These are phyloP conservation scores for Raffaelea ambrosiae DNA, from an alignment of 2,329 filamentous ascomycete genomes.

Conservation along the genomic window DNA sequence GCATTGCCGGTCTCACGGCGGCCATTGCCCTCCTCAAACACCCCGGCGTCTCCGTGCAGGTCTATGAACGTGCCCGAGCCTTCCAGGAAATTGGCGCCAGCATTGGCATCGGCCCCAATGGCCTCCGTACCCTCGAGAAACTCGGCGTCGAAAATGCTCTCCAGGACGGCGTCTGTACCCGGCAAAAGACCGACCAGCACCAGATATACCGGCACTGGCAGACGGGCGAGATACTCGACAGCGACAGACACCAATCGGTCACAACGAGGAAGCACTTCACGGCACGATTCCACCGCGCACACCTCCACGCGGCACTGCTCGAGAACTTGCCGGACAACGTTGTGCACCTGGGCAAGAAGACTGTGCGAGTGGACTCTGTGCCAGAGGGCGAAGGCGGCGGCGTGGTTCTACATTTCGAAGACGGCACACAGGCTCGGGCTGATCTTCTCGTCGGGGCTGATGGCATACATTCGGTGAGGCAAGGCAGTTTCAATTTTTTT, in stretches of 20 bases:
- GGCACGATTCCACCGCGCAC: conserved; percentile 35
- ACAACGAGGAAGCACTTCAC: conserved; percentile 28
- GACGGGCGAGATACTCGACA: conserved; percentile 33
- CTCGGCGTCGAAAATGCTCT: conserved; percentile 38
- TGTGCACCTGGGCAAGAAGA: conserved; percentile 28
- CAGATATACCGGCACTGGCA: conserved; percentile 35
- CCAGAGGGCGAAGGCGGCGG: not conserved
- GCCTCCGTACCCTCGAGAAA: conserved; percentile 38
- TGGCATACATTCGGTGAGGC: conserved; percentile 36
- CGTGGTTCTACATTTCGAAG: conserved; percentile 25
- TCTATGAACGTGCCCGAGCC: conserved; percentile 33
- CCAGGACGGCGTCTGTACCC: conserved; percentile 26
- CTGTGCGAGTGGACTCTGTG: conserved; percentile 7
- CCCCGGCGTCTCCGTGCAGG: conserved; percentile 15
- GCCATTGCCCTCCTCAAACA: conserved; percentile 21
- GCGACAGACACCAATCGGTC: conserved; percentile 30
- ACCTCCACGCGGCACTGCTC: conserved; percentile 38
- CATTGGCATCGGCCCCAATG: conserved; percentile 42
- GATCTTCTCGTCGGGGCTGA: conserved; percentile 43
- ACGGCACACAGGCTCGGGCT: conserved; percentile 30
- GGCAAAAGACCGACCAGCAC: conserved; percentile 28
- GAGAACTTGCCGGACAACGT: conserved; percentile 18
- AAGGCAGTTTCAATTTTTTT: too few species aligned
- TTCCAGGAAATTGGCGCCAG: conserved; percentile 37
- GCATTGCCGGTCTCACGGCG: conserved; percentile 27